Conservation (phyloP, 148 eudicot genomes). For the Diospyros kaki region DNA sequence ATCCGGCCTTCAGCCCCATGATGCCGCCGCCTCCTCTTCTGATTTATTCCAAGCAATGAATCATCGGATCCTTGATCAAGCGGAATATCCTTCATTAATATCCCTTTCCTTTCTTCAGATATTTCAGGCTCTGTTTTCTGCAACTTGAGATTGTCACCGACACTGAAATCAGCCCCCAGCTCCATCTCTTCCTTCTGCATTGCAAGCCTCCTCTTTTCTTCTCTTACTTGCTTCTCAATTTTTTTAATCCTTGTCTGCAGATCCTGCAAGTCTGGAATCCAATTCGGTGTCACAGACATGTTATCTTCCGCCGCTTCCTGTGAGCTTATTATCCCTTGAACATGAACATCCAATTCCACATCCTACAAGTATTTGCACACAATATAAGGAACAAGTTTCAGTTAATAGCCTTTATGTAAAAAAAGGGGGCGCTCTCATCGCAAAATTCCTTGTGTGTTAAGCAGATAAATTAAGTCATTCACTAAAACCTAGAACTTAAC, state of each 20-base stretch:
- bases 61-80: constrained; percentile 66
- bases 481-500: constrained; percentile 3
- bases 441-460: no score
- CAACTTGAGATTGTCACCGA: constrained; percentile 22
- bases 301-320: constrained; percentile 16
- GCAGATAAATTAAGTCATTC: background rate
- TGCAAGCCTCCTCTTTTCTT: constrained; percentile 36
- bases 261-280: constrained; percentile 47
- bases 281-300: constrained; percentile 20
- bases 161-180: constrained; percentile 14
- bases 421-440: background rate
- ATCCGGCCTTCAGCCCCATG: constrained; percentile 51
- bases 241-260: constrained; percentile 59
- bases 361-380: constrained; percentile 27
- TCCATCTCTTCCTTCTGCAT: constrained; percentile 24
- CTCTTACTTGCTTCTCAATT: constrained; percentile 45
- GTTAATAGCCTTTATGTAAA: background rate
- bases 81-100: constrained; percentile 82
- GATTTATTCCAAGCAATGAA: constrained; percentile 26
- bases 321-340: background rate
- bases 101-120: constrained; percentile 38
- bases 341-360: constrained; percentile 17
- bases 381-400: background rate
- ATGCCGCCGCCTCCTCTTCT: constrained; percentile 34
- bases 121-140: constrained; percentile 33